Evolutionary conservation across 257 asterid genomes (phyloP).

Genomic region (Rhazya stricta): DNA sequence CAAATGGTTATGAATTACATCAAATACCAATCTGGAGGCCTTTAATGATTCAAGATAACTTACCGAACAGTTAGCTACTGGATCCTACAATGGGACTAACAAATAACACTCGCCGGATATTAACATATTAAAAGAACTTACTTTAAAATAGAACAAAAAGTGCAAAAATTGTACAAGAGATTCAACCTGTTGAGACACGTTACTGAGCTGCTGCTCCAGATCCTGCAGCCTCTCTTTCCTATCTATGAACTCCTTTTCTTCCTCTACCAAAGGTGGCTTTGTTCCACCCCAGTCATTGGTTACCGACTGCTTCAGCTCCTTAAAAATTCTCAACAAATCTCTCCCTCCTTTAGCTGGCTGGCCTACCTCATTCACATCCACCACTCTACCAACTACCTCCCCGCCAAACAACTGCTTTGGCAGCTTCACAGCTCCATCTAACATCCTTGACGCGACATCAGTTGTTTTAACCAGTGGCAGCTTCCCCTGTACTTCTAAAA

Average conservation of each 20-base stretch:
- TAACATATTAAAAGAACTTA: not conserved
- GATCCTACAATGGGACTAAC: not conserved
- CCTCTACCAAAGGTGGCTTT: slow-evolving; percentile 70
- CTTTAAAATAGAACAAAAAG: not conserved
- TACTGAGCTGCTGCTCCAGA: slow-evolving; percentile 77
- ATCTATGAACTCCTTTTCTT: slow-evolving; percentile 76
- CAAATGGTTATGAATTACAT: not conserved
- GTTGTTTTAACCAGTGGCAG: slow-evolving; percentile 45
- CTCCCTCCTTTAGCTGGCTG: slow-evolving; percentile 78
- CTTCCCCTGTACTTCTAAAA: slow-evolving; percentile 48
- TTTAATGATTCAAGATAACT: not conserved
- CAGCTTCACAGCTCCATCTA: slow-evolving; percentile 58
- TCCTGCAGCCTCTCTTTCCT: slow-evolving; percentile 67
- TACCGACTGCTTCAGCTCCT: slow-evolving; percentile 86
- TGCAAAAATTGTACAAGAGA: slow-evolving; percentile 6
- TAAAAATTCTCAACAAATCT: slow-evolving; percentile 68
- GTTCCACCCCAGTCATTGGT: slow-evolving; percentile 85
- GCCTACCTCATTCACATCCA: slow-evolving; percentile 44
- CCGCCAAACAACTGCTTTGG: slow-evolving; percentile 57
- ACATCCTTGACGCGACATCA: slow-evolving; percentile 63
- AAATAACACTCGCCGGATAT: too few relatives aligned
- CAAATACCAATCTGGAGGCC: not conserved
- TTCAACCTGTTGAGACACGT: slow-evolving; percentile 87
- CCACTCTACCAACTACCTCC: slow-evolving; percentile 28
- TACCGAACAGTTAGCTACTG: not conserved